These are phyloP conservation scores for Chlamydomonas schloesseri DNA, from an alignment of 139 green algal species.

Conservation along the genomic window DNA sequence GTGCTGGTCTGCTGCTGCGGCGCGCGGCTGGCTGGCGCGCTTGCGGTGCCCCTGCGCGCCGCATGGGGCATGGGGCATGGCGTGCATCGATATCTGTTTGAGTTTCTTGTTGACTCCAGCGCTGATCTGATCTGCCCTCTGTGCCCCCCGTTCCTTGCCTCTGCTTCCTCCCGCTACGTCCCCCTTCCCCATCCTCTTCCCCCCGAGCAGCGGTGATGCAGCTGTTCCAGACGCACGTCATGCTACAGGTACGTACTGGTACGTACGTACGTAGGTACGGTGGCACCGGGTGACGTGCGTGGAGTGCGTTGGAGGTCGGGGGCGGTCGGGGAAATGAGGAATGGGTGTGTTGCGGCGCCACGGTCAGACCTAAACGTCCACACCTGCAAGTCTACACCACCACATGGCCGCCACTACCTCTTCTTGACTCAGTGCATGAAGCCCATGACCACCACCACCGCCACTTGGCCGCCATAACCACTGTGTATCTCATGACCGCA, in stretches of 20 bases:
- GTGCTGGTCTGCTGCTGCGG: no score
- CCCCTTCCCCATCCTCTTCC: neutral
- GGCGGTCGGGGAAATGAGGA: neutral
- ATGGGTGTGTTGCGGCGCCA: neutral
- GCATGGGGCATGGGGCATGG: no score
- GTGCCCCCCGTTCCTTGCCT: no score
- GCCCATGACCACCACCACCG: no score
- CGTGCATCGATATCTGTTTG: no score
- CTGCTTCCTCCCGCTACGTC: neutral
- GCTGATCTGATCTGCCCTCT: no score
- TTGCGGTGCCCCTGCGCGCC: neutral
- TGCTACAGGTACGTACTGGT: constrained; percentile 42
- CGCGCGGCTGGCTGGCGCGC: no score
- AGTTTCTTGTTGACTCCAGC: no score
- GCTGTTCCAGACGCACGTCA: constrained; percentile 42
- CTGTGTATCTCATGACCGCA: no score
- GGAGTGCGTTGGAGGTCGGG: neutral
- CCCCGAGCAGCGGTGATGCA: constrained; percentile 13
- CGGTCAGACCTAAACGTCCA: neutral
- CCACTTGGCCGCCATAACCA: no score
- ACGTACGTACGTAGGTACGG: neutral
- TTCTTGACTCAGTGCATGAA: no score
- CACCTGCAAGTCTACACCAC: neutral
- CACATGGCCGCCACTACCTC: neutral
- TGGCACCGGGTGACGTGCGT: neutral